Percentiles rank a stretch among this genome's conserved stretches.
Evolutionary conservation across 495 filamentous ascomycete genomes (phyloP).

Genomic region (Aspergillus haitiensis): DNA sequence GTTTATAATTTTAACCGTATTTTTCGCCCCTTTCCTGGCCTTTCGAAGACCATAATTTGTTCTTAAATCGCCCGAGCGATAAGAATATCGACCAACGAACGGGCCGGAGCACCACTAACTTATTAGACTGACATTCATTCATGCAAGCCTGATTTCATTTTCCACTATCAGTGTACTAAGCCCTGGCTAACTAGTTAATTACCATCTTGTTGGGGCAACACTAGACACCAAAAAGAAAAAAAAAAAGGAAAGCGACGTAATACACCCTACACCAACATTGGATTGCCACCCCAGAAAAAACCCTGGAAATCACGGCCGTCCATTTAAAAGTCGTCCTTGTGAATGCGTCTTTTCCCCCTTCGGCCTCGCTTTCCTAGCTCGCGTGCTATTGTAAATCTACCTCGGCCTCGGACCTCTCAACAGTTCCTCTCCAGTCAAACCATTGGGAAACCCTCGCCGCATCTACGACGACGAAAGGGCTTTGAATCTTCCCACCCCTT

Average conservation of each 20-base stretch:
- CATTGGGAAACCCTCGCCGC: constrained; percentile 3
- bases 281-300: constrained; percentile 11
- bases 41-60: not conserved
- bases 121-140: not conserved
- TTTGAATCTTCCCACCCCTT: constrained; percentile 8
- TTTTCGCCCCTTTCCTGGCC: not conserved
- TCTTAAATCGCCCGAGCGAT: not conserved
- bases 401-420: constrained; percentile 24
- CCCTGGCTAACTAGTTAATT: constrained; percentile 6
- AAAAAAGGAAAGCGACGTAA: constrained; percentile 17
- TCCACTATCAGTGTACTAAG: constrained; percentile 9
- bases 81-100: constrained; percentile 1
- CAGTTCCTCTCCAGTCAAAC: constrained; percentile 18
- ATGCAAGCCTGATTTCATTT: constrained; percentile 8
- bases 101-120: constrained; percentile 4
- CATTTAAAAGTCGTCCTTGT: constrained; percentile 11
- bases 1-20: not conserved
- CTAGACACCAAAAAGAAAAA: constrained; percentile 2
- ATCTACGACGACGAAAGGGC: not conserved
- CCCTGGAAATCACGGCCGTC: not conserved
- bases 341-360: constrained; percentile 25
- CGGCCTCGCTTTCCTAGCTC: constrained; percentile 16
- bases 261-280: constrained; percentile 20
- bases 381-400: constrained; percentile 19
- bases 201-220: constrained; percentile 13